Base-by-base conservation (phyloP, 73 alveolate species). In the Tetrahymena malaccensis region DNA sequence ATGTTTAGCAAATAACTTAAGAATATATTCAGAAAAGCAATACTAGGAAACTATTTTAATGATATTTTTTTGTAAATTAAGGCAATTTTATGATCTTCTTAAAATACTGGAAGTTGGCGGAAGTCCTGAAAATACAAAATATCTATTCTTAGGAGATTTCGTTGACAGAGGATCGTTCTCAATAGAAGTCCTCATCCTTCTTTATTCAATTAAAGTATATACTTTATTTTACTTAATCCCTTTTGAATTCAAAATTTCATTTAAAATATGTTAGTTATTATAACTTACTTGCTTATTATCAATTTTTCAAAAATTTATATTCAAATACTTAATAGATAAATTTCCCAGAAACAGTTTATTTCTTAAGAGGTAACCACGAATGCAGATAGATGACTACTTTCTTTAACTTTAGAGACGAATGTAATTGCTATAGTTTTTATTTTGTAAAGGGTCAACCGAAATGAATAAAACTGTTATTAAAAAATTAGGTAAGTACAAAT, bases 31-130 rank as follows among this genome's bases (percentile, higher is more conserved):
- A 50, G 27, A 50, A 15, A 50, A 50, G 13, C 16, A 50, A 1
- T 15, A 15, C 31, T 5, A 21, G 22, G 13, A 22, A 70, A 27
- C n/a, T n/a, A 70, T 27, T 70, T 70, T 70, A 70, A 70, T 31
- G n/a, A 10, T 70, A 19, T 70, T 70, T 27, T 70, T 70, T 12
- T 70, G 34, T 70, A 70, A 9, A n/a, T 17, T 21, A 38, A 95
- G 99, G 43, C 94, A 98, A 89, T 98, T 83, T 85, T 97, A 97
- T 96, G 99, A 98, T 94, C 96, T 98, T 56, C 89, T 93, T 33
- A 98, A 98, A 57, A 97, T 98, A 93, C 96, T 98, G 34, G 99
- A 98, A 44, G 96, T 97, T 21, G 99, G 98, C 1, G 99, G 99
- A 19, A 94, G 89, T 84, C 99, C 99, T 16, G 98, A 96, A 35